Conservation (phyloP, 371 early-diverging fungal genomes). For the Saksenaea oblongispora region DNA sequence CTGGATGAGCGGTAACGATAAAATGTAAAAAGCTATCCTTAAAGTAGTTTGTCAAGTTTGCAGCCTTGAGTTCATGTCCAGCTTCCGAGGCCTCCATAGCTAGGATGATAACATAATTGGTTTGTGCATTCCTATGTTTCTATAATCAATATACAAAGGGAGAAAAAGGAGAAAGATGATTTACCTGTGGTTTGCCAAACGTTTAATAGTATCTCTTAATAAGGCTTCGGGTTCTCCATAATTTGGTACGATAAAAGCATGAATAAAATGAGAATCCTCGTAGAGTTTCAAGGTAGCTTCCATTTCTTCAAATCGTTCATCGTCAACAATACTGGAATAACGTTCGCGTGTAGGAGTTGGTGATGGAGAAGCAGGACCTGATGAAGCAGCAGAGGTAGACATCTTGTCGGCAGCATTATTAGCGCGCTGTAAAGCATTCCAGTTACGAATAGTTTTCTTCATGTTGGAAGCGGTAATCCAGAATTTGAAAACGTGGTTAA, state of each 20-base stretch:
- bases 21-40: conserved; percentile 62
- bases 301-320: conserved; percentile 44
- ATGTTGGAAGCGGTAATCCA: conserved; percentile 45
- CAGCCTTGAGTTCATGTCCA: conserved; percentile 56
- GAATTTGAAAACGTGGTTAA: conserved; percentile 58
- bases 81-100: conserved; percentile 76
- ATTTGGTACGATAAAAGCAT: conserved; percentile 62
- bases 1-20: conserved; percentile 67
- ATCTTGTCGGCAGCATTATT: conserved; percentile 8
- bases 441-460: conserved; percentile 44
- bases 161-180: conserved; percentile 5
- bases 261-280: conserved; percentile 36
- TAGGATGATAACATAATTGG: conserved; percentile 54
- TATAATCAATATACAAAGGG: conserved; percentile 4
- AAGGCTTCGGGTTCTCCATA: conserved; percentile 60
- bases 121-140: conserved; percentile 33
- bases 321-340: conserved; percentile 31
- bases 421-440: conserved; percentile 37
- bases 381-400: conserved; percentile 10
- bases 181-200: conserved; percentile 49
- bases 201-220: conserved; percentile 45
- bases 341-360: conserved; percentile 27
- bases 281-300: conserved; percentile 37
- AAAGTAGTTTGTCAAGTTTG: conserved; percentile 49
- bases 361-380: conserved; percentile 11